These are phyloP conservation scores for Corymbia maculata DNA, from an alignment of 345 rosid genomes.

Conservation along the genomic window DNA sequence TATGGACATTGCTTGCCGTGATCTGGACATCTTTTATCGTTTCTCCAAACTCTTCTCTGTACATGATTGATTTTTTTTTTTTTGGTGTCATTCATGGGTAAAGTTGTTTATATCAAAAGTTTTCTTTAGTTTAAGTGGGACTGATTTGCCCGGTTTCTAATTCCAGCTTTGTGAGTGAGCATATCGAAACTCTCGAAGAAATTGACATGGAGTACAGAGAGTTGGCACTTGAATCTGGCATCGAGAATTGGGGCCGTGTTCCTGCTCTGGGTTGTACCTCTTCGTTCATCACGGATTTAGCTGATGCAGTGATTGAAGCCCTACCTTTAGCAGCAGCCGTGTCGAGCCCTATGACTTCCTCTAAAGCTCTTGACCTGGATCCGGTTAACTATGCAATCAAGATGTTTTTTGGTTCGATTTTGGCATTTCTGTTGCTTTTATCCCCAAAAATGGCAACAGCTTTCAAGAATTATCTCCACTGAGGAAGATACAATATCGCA, in stretches of 20 bases:
- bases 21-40: background rate
- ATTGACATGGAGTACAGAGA: conserved; percentile 88
- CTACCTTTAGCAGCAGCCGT: conserved; percentile 67
- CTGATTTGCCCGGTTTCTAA: background rate
- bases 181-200: conserved; percentile 93
- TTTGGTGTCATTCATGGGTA: background rate
- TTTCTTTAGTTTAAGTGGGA: background rate
- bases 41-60: background rate
- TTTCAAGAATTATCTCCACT: conserved; percentile 47
- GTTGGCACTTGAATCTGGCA: conserved; percentile 79
- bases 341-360: conserved; percentile 12
- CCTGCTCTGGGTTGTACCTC: conserved; percentile 76
- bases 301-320: conserved; percentile 85
- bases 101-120: background rate
- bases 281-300: conserved; percentile 84
- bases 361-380: conserved; percentile 41
- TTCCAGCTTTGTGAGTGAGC: conserved; percentile 88
- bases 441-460: conserved; percentile 48
- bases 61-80: background rate
- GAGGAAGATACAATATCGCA: background rate
- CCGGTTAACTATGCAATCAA: conserved; percentile 36
- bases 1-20: background rate
- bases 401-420: conserved; percentile 67
- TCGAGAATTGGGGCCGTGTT: conserved; percentile 88
- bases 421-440: conserved; percentile 59